A percentile compares a stretch with the other conserved stretches of the same genome.
Conservation (phyloP, 192 early-diverging fungal genomes). For the Backusella morwellensis region DNA sequence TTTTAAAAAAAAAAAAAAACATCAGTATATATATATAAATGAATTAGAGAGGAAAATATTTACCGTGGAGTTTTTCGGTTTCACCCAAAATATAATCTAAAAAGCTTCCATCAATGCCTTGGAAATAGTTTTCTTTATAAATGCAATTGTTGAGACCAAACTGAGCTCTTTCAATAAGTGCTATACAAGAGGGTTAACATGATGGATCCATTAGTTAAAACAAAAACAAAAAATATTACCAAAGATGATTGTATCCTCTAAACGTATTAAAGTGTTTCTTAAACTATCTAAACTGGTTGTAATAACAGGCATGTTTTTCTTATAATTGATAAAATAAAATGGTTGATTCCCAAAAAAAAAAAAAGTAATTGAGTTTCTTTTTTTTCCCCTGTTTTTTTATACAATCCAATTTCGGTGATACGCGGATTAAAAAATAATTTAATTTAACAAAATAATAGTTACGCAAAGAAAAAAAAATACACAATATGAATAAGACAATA, state of each 20-base stretch:
- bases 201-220: background rate
- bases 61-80: slow-evolving; percentile 90
- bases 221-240: slow-evolving; percentile 37
- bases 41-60: background rate
- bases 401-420: no score
- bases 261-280: slow-evolving; percentile 73
- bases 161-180: slow-evolving; percentile 92
- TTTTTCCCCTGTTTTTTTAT: no score
- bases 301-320: background rate
- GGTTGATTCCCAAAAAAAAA: background rate
- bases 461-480: no score
- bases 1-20: background rate
- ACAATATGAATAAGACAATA: no score
- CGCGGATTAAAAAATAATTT: no score
- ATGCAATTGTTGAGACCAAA: slow-evolving; percentile 81
- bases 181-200: slow-evolving; percentile 39
- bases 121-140: slow-evolving; percentile 64
- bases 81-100: slow-evolving; percentile 90
- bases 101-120: slow-evolving; percentile 65
- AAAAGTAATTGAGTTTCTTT: no score
- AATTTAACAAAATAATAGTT: no score
- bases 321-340: no score
- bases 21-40: background rate
- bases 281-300: slow-evolving; percentile 41
- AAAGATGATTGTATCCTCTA: slow-evolving; percentile 96